These are phyloP conservation scores for Euclidium syriacum DNA, from an alignment of 345 rosid genomes.

Conservation along the genomic window DNA sequence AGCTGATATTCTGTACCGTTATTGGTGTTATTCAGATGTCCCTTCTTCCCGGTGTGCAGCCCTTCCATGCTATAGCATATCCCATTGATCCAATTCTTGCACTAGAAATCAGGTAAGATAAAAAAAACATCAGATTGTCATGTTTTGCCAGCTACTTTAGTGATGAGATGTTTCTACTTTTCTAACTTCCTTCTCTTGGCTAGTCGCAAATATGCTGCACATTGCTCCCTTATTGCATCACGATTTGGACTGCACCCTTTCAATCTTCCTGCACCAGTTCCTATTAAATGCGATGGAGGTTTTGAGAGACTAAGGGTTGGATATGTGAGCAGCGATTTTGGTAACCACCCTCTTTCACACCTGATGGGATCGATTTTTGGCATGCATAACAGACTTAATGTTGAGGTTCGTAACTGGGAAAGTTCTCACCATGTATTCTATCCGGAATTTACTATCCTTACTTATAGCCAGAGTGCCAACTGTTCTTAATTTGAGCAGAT, in stretches of 20 bases:
- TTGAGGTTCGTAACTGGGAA: too few relatives aligned
- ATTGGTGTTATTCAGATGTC: slow-evolving; percentile 50
- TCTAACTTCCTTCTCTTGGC: neutral
- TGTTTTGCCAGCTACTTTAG: neutral
- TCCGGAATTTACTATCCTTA: too few relatives aligned
- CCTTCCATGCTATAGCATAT: slow-evolving; percentile 98
- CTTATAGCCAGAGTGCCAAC: too few relatives aligned
- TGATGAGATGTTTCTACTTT: neutral
- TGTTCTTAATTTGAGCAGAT: slow-evolving; percentile 68
- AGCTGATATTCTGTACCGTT: neutral
- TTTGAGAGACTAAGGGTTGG: slow-evolving; percentile 78
- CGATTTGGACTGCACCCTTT: slow-evolving; percentile 79
- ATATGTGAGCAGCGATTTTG: slow-evolving; percentile 96
- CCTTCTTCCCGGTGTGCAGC: slow-evolving; percentile 93
- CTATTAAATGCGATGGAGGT: slow-evolving; percentile 58
- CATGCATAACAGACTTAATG: slow-evolving; percentile 81
- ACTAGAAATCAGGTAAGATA: slow-evolving; percentile 79
- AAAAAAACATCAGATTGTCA: neutral
- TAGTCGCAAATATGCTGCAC: slow-evolving; percentile 93
- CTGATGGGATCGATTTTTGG: slow-evolving; percentile 99
- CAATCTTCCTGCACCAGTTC: slow-evolving; percentile 57
- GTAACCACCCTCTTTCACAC: slow-evolving; percentile 96
- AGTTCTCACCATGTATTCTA: too few relatives aligned
- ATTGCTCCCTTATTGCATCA: slow-evolving; percentile 85
- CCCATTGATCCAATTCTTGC: slow-evolving; percentile 95